Conservation (phyloP, 768 basidiomycete species). For the Exsudoporus frostii region DNA sequence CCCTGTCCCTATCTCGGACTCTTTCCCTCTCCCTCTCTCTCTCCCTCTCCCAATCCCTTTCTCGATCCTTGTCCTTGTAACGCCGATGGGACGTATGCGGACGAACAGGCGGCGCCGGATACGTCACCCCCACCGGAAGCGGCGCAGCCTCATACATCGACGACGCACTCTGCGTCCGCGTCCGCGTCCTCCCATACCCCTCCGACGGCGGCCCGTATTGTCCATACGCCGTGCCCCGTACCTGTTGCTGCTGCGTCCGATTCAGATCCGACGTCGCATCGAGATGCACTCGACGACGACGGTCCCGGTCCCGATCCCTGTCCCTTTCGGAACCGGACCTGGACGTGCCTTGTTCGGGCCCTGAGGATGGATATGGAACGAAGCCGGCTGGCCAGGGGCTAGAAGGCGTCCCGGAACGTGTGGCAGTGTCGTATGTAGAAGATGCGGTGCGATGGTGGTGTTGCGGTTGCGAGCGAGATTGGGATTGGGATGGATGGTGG, state of each 20-base stretch:
- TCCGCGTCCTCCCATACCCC: constrained; percentile 1
- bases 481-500: neutral
- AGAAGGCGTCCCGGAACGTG: constrained; percentile 13
- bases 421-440: neutral
- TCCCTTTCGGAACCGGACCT: neutral
- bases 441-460: neutral
- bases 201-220: neutral
- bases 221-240: neutral
- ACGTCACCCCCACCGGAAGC: constrained; percentile 25
- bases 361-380: constrained; percentile 8
- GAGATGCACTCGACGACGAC: neutral
- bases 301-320: too few species aligned
- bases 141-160: constrained; percentile 27
- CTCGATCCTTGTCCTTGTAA: neutral
- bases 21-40: neutral
- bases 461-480: constrained; percentile 1
- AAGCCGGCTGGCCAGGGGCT: constrained; percentile 20
- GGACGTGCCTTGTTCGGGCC: neutral
- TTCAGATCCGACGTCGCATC: neutral
- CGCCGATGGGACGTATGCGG: constrained; percentile 23
- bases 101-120: constrained; percentile 27
- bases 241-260: neutral
- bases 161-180: constrained; percentile 17
- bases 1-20: neutral
- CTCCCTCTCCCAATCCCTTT: neutral